A percentile compares a stretch with the other conserved stretches of the same genome.
These are phyloP conservation scores for Herpetospermum pedunculosum DNA, from an alignment of 306 rosid species.

Conservation along the genomic window DNA sequence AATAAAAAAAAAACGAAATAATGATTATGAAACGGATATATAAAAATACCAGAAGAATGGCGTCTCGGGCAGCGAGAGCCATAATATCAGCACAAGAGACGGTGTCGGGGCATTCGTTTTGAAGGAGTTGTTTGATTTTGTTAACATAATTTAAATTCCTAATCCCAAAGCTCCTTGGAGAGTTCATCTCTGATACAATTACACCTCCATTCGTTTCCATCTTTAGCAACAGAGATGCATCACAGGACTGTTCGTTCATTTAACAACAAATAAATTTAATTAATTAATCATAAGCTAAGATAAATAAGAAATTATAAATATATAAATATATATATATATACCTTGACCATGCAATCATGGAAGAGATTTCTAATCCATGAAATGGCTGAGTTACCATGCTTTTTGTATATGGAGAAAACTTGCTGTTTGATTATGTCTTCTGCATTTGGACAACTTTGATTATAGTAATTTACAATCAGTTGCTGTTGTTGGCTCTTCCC, in stretches of 20 bases:
- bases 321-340: slow-evolving; percentile 7
- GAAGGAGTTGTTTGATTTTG: slow-evolving; percentile 53
- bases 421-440: slow-evolving; percentile 60
- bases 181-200: slow-evolving; percentile 46
- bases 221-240: slow-evolving; percentile 63
- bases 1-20: too few species aligned
- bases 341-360: slow-evolving; percentile 88
- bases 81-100: slow-evolving; percentile 88
- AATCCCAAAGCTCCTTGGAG: slow-evolving; percentile 59
- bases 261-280: not conserved
- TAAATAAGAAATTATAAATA: not conserved
- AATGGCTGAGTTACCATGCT: slow-evolving; percentile 76
- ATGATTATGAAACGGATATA: too few species aligned
- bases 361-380: slow-evolving; percentile 91
- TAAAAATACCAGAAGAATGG: slow-evolving; percentile 54
- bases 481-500: slow-evolving; percentile 35
- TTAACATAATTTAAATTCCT: slow-evolving; percentile 60
- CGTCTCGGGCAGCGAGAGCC: slow-evolving; percentile 87
- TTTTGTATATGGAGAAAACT: slow-evolving; percentile 34
- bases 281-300: not conserved
- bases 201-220: slow-evolving; percentile 10
- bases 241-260: slow-evolving; percentile 48
- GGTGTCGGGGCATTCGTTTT: slow-evolving; percentile 49
- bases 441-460: slow-evolving; percentile 57
- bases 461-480: slow-evolving; percentile 40